These are phyloP conservation scores for Clonostachys byssicola DNA, from an alignment of 2,329 filamentous ascomycete species.

Conservation along the genomic window DNA sequence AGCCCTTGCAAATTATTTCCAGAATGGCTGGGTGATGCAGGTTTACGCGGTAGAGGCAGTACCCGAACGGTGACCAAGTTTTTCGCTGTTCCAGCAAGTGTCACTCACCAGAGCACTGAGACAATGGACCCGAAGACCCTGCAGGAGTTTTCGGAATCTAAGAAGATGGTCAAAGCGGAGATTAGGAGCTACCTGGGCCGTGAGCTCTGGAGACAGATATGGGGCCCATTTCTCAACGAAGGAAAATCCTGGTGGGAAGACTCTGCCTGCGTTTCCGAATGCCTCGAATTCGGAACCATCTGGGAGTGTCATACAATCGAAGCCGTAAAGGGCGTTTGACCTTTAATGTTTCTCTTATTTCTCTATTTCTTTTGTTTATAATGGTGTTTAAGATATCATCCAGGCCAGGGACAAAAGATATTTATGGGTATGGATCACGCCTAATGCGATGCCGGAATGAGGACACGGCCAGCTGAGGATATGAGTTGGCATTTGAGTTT, in stretches of 20 bases:
- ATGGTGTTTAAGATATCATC: constrained; percentile 85
- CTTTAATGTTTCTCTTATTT: too few relatives aligned
- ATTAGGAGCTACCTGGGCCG: constrained; percentile 48
- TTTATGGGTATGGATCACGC: too few relatives aligned
- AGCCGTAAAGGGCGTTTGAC: constrained; percentile 37
- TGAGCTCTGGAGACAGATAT: constrained; percentile 58
- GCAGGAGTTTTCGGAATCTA: constrained; percentile 10
- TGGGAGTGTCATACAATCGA: constrained; percentile 58
- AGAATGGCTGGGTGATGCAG: constrained; percentile 52
- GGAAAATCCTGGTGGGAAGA: constrained; percentile 61
- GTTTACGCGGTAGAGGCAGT: constrained; percentile 42
- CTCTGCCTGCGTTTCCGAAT: constrained; percentile 48
- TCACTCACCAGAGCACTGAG: neutral
- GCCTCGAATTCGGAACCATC: constrained; percentile 44
- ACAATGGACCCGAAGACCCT: constrained; percentile 2
- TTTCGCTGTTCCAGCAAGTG: constrained; percentile 32
- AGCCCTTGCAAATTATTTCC: constrained; percentile 56
- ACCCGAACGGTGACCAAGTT: constrained; percentile 43
- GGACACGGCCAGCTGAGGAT: too few relatives aligned
- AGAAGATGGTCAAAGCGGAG: constrained; percentile 33
- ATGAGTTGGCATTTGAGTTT: too few relatives aligned
- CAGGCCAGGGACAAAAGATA: constrained; percentile 66
- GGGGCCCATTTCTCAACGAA: constrained; percentile 42
- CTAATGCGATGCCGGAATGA: too few relatives aligned
- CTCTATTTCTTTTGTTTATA: constrained; percentile 55